Conservation (phyloP, 2,329 filamentous ascomycete species). For the Polytolypa hystricis region DNA sequence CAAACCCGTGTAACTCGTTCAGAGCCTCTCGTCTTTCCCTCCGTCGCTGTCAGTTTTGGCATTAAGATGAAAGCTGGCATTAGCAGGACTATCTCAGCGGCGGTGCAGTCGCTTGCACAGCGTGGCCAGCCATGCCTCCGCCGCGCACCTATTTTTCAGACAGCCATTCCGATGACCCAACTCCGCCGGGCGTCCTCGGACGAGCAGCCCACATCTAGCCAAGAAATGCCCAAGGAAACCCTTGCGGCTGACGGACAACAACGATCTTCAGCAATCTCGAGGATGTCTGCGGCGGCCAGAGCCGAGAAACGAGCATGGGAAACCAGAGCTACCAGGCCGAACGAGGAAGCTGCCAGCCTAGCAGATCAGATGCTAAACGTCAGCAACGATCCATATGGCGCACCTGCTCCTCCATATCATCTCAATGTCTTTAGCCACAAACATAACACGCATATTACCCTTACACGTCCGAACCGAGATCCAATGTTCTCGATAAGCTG, state of each 20-base stretch:
- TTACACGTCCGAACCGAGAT: conserved; percentile 69
- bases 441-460: conserved; percentile 91
- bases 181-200: no score
- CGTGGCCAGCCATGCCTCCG: neutral
- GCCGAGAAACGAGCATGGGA: neutral
- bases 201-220: no score
- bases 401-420: conserved; percentile 41
- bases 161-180: neutral
- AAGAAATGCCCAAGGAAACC: no score
- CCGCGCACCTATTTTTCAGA: neutral
- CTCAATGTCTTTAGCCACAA: conserved; percentile 78
- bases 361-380: conserved; percentile 14
- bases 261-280: conserved; percentile 1
- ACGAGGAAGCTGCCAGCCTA: conserved; percentile 1
- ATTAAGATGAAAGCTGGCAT: conserved; percentile 1
- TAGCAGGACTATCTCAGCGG: neutral
- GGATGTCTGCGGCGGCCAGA: neutral
- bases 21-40: no score
- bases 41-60: neutral
- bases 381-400: conserved; percentile 17
- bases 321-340: neutral
- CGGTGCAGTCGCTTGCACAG: conserved; percentile 2
- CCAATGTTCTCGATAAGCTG: conserved; percentile 69
- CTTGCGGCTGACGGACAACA: no score
- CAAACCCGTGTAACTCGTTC: no score